Conservation (phyloP, 306 rosid genomes). For the Citrullus amarus region DNA sequence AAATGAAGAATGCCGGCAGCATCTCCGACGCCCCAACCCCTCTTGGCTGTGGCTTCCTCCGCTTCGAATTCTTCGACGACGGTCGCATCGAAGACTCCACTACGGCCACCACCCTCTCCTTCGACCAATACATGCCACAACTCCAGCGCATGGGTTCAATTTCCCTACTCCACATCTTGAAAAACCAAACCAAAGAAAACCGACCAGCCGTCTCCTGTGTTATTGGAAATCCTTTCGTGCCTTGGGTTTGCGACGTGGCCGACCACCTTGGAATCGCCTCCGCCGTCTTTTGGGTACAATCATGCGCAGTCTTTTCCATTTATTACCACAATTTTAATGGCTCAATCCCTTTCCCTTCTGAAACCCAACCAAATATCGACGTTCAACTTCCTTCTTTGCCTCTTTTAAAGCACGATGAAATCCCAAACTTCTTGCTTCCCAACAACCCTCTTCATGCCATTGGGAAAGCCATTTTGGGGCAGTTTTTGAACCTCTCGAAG, state of each 20-base stretch:
- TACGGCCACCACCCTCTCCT: background rate
- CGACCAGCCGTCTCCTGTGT: slow-evolving; percentile 23
- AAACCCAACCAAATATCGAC: slow-evolving; percentile 9
- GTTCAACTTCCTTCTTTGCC: slow-evolving; percentile 22
- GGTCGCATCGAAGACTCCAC: slow-evolving; percentile 6
- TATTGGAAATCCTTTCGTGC: slow-evolving; percentile 39
- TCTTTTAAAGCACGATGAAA: slow-evolving; percentile 16
- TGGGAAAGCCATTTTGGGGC: slow-evolving; percentile 11
- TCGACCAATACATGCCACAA: slow-evolving; percentile 13
- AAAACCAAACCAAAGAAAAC: slow-evolving; percentile 1
- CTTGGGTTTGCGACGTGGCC: slow-evolving; percentile 39
- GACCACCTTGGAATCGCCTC: slow-evolving; percentile 27
- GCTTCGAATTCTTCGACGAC: slow-evolving; percentile 42
- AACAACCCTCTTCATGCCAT: background rate
- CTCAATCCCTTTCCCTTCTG: slow-evolving; percentile 16
- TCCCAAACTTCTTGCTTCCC: slow-evolving; percentile 22
- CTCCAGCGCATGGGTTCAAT: slow-evolving; percentile 25
- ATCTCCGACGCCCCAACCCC: slow-evolving; percentile 11
- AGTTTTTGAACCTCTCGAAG: slow-evolving; percentile 16
- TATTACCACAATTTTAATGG: slow-evolving; percentile 13
- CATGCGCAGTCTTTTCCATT: slow-evolving; percentile 30
- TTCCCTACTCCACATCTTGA: slow-evolving; percentile 4
- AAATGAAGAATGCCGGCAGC: slow-evolving; percentile 20
- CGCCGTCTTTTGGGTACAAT: slow-evolving; percentile 53
- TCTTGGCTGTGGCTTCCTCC: slow-evolving; percentile 20